phyloP scores from a whole-genome alignment of 2,329 filamentous ascomycete genomes.

The Hypoxylon sp. region DNA sequence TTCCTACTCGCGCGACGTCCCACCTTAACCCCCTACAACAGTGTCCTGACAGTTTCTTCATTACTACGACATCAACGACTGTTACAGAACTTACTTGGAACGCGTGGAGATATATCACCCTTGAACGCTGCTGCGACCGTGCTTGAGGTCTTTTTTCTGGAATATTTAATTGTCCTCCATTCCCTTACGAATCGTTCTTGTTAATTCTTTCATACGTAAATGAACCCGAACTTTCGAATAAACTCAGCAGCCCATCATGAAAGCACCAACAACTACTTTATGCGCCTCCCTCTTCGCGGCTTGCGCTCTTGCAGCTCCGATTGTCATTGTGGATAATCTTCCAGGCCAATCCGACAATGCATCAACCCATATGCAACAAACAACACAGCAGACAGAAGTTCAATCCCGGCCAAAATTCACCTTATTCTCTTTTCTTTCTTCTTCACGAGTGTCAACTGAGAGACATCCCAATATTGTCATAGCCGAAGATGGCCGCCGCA shows the following conservation, averaged over 20 bases:
- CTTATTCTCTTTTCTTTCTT: constrained; percentile 12
- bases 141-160: constrained; percentile 9
- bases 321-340: constrained; percentile 29
- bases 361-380: constrained; percentile 26
- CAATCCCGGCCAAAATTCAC: constrained; percentile 12
- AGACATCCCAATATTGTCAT: constrained; percentile 32
- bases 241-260: constrained; percentile 37
- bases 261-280: constrained; percentile 29
- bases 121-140: constrained; percentile 25
- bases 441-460: constrained; percentile 28
- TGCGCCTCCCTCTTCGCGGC: constrained; percentile 33
- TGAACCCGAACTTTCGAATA: constrained; percentile 9
- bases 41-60: constrained; percentile 17
- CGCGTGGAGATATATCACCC: constrained; percentile 26
- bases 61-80: constrained; percentile 22
- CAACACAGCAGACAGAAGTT: constrained; percentile 12
- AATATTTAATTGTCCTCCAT: constrained; percentile 24
- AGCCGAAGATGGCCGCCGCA: constrained; percentile 33
- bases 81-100: constrained; percentile 21
- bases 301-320: constrained; percentile 40
- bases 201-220: not conserved
- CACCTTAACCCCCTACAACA: constrained; percentile 11
- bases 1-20: constrained; percentile 14
- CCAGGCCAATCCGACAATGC: constrained; percentile 28
- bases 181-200: constrained; percentile 4